Evolutionary conservation across 495 filamentous ascomycete genomes (phyloP), one percentile per base, ranked within the genome.

Genomic region (Neurospora intermedia): DNA sequence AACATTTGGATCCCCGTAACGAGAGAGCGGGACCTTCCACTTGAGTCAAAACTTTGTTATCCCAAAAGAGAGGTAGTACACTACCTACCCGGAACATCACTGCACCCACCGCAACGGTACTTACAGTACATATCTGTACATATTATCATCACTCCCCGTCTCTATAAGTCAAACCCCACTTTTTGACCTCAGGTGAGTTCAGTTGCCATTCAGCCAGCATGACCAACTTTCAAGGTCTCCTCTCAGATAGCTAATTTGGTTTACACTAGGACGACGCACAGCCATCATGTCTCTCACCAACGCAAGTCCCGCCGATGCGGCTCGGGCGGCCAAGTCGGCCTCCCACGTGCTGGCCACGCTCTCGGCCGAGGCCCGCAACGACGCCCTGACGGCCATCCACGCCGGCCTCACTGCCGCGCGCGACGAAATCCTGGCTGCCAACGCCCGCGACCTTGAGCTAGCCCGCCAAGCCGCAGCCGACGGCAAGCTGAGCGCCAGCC

Each of bases 351-450:
- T 94, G 20, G 91, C 92, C 23, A 90, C 87, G 0, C 85, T 94
- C 20, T 83, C 90, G 0, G 84, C 86, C 27, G 78, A 81, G 31
- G 88, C 88, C 9, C 91, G 96, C 73, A 96, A 97, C 83, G 88
- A 91, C 69, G 96, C 96, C 23, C 82, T 99, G 72, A 94, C 91
- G 31, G 89, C 89, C 5, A 91, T 99, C 72, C 90, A 98, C 81
- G 77, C 85, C 69, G 92, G 90, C 6, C 86, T 99, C 40, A 79
- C 85, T 10, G 82, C 83, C 15, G 89, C 92, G 42, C 91, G 89
- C 77, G 85, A 91, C 73, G 84, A 87, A 27, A 97, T 99, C 69
- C 87, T 98, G 39, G 88, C 88, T 41, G 96, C 96, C 69, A 99
- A 99, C 83, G 88, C 89, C 39, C 87, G 85, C 74, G 96, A 99